Conservation (phyloP, 768 basidiomycete species). For the Hygrophorus pudorinus region DNA sequence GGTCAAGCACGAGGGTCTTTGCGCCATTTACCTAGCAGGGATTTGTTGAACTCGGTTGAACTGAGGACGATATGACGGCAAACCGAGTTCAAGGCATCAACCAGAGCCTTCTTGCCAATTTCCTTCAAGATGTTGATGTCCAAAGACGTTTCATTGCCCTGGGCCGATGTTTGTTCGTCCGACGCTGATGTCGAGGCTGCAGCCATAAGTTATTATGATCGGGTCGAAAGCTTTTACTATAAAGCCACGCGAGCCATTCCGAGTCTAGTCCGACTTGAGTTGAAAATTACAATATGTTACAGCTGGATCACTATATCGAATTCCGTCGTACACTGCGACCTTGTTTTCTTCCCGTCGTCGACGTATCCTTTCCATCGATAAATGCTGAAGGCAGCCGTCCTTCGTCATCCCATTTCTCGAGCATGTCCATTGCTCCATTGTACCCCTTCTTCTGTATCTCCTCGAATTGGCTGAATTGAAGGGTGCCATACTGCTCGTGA, state of each 20-base stretch:
- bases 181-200: slow-evolving; percentile 14
- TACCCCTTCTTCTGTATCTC: slow-evolving; percentile 84
- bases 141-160: slow-evolving; percentile 29
- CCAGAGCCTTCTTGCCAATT: slow-evolving; percentile 66
- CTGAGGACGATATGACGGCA: slow-evolving; percentile 7
- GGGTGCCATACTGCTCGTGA: slow-evolving; percentile 58
- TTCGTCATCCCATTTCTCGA: slow-evolving; percentile 75
- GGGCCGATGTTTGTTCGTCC: slow-evolving; percentile 26
- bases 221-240: no score
- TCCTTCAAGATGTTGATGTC: slow-evolving; percentile 67
- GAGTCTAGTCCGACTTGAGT: no score
- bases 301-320: slow-evolving; percentile 33
- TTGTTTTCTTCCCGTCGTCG: slow-evolving; percentile 44
- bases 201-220: not conserved
- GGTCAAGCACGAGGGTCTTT: slow-evolving; percentile 93
- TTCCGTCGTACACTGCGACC: slow-evolving; percentile 73
- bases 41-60: slow-evolving; percentile 3
- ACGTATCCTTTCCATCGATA: slow-evolving; percentile 47
- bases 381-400: slow-evolving; percentile 71
- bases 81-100: slow-evolving; percentile 82
- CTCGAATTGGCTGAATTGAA: slow-evolving; percentile 83
- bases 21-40: slow-evolving; percentile 70
- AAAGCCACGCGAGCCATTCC: no score
- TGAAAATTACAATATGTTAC: not conserved
- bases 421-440: slow-evolving; percentile 53